Evolutionary conservation across 441 rosid species (phyloP), one percentile per base, ranked within the genome.

Genomic region (Mallotus repandus): DNA sequence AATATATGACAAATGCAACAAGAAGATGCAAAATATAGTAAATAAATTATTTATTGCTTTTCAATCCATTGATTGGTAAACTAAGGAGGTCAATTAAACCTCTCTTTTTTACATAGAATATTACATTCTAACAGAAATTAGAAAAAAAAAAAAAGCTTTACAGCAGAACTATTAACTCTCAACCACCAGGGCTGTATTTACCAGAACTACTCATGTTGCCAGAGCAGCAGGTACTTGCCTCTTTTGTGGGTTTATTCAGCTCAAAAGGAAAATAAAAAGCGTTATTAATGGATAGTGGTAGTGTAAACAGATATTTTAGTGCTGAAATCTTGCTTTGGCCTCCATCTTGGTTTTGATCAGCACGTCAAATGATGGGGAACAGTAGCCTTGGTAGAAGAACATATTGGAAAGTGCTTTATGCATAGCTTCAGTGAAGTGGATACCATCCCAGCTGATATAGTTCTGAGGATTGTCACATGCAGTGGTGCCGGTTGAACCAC

Each of bases 361-460:
- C 11, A 65, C 57, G 15, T 52, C 43, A 59, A 85, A 82, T 18
- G 85, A 71, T n/a, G 89, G 89, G 13, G 55, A 43, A 54, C 79
- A 60, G 72, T 41, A 85, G 68, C 84, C 87, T 16, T 73, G 38
- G 13, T 69, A 15, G 68, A 87, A 74, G 54, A 87, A 73, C 70
- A 82, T 70, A 9, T 64, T 45, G 8, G 83, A 57, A 9, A 87
- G 5, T 0, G 66, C 60, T 32, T 25, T 21, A 62, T 82, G 21
- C 87, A 85, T 78, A 7, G 84, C 79, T 61, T 84, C 87, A 0
- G 85, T 85, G 70, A 78, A 76, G 77, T 84, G 90, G 68, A 87
- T n/a, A 9, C 90, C 90, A 18, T 87, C 87, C 89, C 87, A 84
- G 61, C 62, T 75, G 49, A 85, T 76, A 62, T 25, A 74, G 9